Percentiles rank a stretch among this genome's conserved stretches.
Evolutionary conservation across 352 stramenopile species (phyloP).

Genomic region (Phytopythium aichiense): DNA sequence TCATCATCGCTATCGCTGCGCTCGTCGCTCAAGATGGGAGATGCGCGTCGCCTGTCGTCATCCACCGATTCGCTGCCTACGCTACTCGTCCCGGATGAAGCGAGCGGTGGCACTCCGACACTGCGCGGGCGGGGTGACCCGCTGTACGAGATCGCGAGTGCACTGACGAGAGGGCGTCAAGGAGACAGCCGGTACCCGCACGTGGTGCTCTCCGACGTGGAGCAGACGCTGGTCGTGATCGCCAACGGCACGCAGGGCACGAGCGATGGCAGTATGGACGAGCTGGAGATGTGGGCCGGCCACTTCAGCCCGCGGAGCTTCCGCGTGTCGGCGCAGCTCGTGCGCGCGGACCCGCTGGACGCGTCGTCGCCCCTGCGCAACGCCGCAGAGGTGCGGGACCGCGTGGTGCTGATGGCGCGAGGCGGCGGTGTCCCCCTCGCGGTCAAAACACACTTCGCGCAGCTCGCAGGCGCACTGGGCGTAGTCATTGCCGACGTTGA

Average conservation of each 20-base stretch:
- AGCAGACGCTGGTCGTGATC: conserved; percentile 33
- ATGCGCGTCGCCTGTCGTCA: background rate
- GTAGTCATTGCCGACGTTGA: conserved; percentile 56
- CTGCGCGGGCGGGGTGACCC: conserved; percentile 48
- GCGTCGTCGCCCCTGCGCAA: conserved; percentile 53
- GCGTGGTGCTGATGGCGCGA: conserved; percentile 49
- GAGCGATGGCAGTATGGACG: conserved; percentile 6
- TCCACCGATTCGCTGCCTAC: background rate
- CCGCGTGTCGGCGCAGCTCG: conserved; percentile 61
- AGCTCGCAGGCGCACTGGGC: conserved; percentile 58
- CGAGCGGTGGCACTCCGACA: conserved; percentile 21
- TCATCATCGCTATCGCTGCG: background rate
- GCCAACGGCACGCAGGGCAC: conserved; percentile 8
- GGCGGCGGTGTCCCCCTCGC: conserved; percentile 46
- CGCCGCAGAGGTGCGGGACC: conserved; percentile 38
- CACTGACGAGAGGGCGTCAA: conserved; percentile 9
- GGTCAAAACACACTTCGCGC: conserved; percentile 64
- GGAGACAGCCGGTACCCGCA: conserved; percentile 7
- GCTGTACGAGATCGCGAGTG: conserved; percentile 24
- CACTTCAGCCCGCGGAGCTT: conserved; percentile 68
- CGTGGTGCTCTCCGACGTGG: conserved; percentile 57
- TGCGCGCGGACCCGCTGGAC: conserved; percentile 57
- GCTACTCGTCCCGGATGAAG: conserved; percentile 7
- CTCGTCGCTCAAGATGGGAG: background rate
- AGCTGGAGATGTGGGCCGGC: conserved; percentile 54